phyloP scores from a whole-genome alignment of 495 filamentous ascomycete genomes.

The Chaetomium tenue region DNA sequence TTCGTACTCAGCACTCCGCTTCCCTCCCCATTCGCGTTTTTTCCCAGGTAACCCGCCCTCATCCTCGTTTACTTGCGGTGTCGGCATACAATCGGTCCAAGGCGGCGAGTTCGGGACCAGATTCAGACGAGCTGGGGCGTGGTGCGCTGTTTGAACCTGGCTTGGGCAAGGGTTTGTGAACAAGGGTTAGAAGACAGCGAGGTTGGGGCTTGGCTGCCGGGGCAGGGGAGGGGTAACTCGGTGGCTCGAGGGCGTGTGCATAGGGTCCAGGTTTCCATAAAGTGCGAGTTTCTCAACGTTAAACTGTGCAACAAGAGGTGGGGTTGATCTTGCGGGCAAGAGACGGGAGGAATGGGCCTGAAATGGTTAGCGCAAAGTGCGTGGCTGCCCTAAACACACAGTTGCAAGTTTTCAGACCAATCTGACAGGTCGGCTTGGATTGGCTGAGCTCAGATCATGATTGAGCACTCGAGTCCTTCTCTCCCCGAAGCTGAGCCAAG shows the following conservation, averaged over 20 bases:
- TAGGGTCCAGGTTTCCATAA: neutral
- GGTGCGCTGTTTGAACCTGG: constrained; percentile 5
- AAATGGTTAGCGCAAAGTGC: neutral
- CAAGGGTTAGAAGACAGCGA: neutral
- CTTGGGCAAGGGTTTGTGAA: constrained; percentile 4
- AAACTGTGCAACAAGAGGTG: constrained; percentile 2
- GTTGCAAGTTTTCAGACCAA: neutral
- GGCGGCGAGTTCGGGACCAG: neutral
- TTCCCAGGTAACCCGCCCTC: too few relatives aligned
- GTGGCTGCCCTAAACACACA: neutral
- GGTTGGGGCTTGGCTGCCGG: constrained; percentile 4
- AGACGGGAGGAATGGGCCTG: neutral
- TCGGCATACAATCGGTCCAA: neutral
- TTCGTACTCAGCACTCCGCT: too few relatives aligned
- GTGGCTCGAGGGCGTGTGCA: neutral
- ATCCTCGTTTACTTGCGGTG: too few relatives aligned
- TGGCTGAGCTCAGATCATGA: too few relatives aligned
- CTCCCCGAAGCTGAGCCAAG: too few relatives aligned
- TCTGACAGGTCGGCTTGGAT: too few relatives aligned
- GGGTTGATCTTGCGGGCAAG: constrained; percentile 1
- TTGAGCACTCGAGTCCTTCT: too few relatives aligned
- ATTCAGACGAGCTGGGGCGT: neutral
- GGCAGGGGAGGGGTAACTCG: neutral
- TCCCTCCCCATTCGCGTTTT: too few relatives aligned
- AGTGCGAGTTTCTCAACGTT: neutral